Base-by-base conservation (phyloP, 768 basidiomycete genomes). In the Phlegmacium glaucopus region DNA sequence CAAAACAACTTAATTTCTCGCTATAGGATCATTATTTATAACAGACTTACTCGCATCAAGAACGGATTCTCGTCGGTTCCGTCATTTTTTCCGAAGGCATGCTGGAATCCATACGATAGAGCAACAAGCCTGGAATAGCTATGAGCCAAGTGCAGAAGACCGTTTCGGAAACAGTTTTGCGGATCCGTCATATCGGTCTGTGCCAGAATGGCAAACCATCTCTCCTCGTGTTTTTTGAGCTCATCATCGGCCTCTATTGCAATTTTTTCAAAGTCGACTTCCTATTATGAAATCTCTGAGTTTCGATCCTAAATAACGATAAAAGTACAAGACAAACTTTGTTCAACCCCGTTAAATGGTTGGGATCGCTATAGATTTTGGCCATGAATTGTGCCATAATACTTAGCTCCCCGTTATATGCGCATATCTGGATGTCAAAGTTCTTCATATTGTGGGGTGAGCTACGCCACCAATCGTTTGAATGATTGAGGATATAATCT, bases 341-440 rank as follows among this genome's bases (percentile, higher is more conserved):
- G 63, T 90, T 87, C 51, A 90, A 64, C 0, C 87, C 87, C 12
- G 80, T 85, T 0, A 87, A 87, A 52, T 87, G 84, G 39, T 73
- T 69, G 5, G 85, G 85, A 61, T 90, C 78, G 55, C 78, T 88
- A 60, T 88, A 83, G 16, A 92, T 83, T 58, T 76, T 78, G 9
- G 70, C 69, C 49, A 76, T 61, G 57, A 90, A 92, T 12, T 62
- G 59, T 4, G 76, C 72, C 63, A 88, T 77, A 18, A 87, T 63
- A 57, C 80, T 78, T 54, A 92, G 65, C 60, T 88, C 87, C 4
- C 80, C 76, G 49, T 86, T 91, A 60, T 92, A 92, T 11, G 79
- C 82, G 58, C 80, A 87, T 32, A 84, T 68, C 45, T 93, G 90
- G 42, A 93, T 83, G 61, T 93, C 90, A 53, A 90, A 91, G 57